Base-by-base conservation (phyloP, 2,329 filamentous ascomycete genomes). In the Neobulgaria alba region DNA sequence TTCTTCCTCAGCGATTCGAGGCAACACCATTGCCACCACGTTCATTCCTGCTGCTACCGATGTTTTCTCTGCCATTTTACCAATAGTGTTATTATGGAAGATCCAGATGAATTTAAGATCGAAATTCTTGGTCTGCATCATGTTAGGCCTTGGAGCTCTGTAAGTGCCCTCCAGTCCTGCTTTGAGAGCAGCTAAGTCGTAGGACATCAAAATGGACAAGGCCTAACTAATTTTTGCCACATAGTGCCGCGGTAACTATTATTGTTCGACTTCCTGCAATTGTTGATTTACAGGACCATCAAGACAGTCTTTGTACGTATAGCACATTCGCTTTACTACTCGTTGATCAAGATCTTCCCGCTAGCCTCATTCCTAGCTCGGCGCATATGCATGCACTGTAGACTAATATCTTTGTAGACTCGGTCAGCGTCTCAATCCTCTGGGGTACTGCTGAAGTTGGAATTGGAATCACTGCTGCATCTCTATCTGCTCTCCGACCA, bases 291-390 rank as follows among this genome's bases (percentile, higher is more conserved):
- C 32, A 34, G 16, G 32, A 34, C 15, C 32, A 34, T 34, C n/a
- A 34, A 16, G 32, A 34, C 18, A 34, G 32, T 34, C 32, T 34
- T 34, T 34, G 32, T 34, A 34, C 15, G 32, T 34, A 34, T 34
- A 34, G 14, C 7, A 15, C 32, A 4, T 34, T 34, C 14, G 32
- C 3, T 34, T 34, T 5, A 19, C 32, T 34, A 16, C 32, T 34
- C 14, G 32, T 34, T 34, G 18, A 8, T 34, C 14, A 34, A 1
- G 32, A n/a, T 16, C 14, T 34, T 34, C 3, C 32, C n/a, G 10
- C 32, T 16, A 34, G 32, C 32, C 32, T 34, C 32, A n/a, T 34
- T 34, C 32, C 16, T 19, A 5, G 32, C 32, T 34, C 14, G 32
- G 32, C 16, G n/a, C n/a, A n/a, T n/a, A n/a, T 34, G 32, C 5